Evolutionary conservation across 177 flowering plant species (phyloP).

Genomic region (Vitis hybrid): DNA sequence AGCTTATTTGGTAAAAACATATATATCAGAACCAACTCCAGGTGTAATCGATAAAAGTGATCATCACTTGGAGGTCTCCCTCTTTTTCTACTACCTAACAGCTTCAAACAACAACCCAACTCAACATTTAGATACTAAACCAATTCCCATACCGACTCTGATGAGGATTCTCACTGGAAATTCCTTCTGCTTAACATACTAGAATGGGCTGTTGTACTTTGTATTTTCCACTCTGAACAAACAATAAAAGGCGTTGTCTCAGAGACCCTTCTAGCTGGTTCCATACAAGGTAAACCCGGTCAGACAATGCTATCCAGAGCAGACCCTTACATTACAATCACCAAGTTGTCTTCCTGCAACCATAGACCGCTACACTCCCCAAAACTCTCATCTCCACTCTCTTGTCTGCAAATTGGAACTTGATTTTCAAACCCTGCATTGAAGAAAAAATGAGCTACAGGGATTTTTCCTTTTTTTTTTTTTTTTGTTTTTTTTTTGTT

Average conservation of each 20-base stretch:
- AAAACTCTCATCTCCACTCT: conserved; percentile 38
- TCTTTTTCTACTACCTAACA: conserved; percentile 9
- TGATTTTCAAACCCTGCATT: conserved; percentile 17
- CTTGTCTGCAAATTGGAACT: conserved; percentile 20
- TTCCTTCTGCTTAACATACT: background rate
- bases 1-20: background rate
- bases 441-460: conserved; percentile 10
- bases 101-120: conserved; percentile 4
- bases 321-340: conserved; percentile 26
- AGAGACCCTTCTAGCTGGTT: conserved; percentile 21
- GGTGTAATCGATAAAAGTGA: conserved; percentile 44
- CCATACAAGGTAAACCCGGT: background rate
- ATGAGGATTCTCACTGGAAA: background rate
- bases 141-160: background rate
- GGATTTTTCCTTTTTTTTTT: conserved; percentile 9
- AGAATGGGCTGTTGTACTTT: background rate
- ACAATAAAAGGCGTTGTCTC: conserved; percentile 65
- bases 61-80: conserved; percentile 20
- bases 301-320: background rate
- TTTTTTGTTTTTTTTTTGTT: conserved; percentile 6
- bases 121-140: background rate
- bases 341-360: conserved; percentile 36
- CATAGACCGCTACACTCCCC: conserved; percentile 33
- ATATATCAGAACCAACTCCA: conserved; percentile 17
- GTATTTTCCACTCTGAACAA: conserved; percentile 22